phyloP scores from a whole-genome alignment of 75 land plant species.

The Sequoia sempervirens region DNA sequence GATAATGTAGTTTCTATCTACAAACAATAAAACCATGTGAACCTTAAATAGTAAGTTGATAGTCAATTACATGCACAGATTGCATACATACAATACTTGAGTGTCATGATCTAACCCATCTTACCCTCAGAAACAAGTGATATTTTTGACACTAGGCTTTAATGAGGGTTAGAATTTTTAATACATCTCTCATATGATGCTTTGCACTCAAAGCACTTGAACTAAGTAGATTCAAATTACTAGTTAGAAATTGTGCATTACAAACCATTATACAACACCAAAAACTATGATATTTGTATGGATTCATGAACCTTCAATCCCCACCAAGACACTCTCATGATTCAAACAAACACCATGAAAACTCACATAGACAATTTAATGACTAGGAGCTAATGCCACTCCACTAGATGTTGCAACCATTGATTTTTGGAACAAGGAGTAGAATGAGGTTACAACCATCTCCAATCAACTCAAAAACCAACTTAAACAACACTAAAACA shows the following conservation, averaged over 20 bases:
- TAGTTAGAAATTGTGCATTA: neutral
- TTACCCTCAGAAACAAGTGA: neutral
- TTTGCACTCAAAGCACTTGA: neutral
- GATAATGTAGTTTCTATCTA: neutral
- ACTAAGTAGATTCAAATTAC: neutral
- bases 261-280: neutral
- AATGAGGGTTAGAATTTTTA: neutral
- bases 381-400: too few species aligned
- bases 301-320: neutral
- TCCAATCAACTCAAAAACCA: too few species aligned
- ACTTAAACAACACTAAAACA: too few species aligned
- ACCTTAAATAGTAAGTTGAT: neutral
- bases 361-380: too few species aligned
- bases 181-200: neutral
- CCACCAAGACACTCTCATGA: too few species aligned
- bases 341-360: too few species aligned
- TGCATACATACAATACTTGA: neutral
- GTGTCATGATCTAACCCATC: neutral
- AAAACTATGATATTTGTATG: neutral
- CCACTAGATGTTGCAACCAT: too few species aligned
- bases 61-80: neutral
- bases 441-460: too few species aligned
- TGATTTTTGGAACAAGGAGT: too few species aligned
- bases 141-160: neutral
- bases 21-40: neutral